These are phyloP conservation scores for Carallia brachiata DNA, from an alignment of 345 rosid species.

Conservation along the genomic window DNA sequence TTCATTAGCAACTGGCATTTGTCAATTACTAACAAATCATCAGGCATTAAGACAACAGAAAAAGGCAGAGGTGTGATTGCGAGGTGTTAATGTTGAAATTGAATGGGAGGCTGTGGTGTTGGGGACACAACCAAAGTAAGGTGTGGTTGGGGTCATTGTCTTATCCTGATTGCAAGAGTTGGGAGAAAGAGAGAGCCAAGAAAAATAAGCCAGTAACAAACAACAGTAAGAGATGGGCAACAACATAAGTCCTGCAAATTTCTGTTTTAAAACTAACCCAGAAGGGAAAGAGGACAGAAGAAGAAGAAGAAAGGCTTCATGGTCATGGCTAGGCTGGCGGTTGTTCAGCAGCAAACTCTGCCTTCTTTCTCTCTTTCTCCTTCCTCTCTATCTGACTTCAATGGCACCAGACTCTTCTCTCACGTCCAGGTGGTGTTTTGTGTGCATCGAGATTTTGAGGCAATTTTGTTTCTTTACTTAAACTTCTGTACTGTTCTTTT, in stretches of 20 bases:
- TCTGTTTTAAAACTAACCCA: slow-evolving; percentile 12
- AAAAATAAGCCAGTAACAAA: not conserved
- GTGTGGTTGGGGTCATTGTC: slow-evolving; percentile 31
- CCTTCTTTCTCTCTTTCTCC: slow-evolving; percentile 69
- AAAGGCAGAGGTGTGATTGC: not conserved
- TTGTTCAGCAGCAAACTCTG: slow-evolving; percentile 62
- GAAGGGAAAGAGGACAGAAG: slow-evolving; percentile 15
- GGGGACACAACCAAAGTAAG: slow-evolving; percentile 21
- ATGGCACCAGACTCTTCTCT: slow-evolving; percentile 68
- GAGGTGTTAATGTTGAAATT: not conserved
- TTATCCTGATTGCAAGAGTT: slow-evolving; percentile 32
- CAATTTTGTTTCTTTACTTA: not conserved
- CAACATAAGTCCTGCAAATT: slow-evolving; percentile 14
- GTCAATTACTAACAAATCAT: not conserved
- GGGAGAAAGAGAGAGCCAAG: slow-evolving; percentile 11
- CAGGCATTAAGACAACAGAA: not conserved
- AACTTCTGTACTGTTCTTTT: not conserved
- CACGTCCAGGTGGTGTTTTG: slow-evolving; percentile 51
- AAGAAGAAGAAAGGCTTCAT: slow-evolving; percentile 12
- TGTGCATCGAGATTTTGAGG: not conserved
- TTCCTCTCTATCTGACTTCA: slow-evolving; percentile 85
- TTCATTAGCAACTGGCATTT: no score
- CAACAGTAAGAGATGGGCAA: slow-evolving; percentile 4
- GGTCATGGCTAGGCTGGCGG: slow-evolving; percentile 65
- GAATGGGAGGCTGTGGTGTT: slow-evolving; percentile 39